Evolutionary conservation across 768 basidiomycete species (phyloP), one percentile per base, ranked within the genome.

Genomic region (Tulasnella sp.): DNA sequence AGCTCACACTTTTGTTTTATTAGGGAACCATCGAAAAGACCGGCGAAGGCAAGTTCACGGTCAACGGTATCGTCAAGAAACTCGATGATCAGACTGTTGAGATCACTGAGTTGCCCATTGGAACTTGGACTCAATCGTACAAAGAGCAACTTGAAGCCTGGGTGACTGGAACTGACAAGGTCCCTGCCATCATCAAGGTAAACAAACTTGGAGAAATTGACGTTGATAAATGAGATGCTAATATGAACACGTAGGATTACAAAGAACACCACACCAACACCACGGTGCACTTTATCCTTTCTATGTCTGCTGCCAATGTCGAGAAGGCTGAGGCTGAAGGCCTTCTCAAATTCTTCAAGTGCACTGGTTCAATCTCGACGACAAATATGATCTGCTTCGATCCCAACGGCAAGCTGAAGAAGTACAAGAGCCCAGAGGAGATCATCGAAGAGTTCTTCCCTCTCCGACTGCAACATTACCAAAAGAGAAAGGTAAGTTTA

Each of bases 361-460:
- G 96, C 55, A 78, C 78, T 12, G 66, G 74, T 41, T 86, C 91
- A 64, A 67, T 99, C 64, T 83, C 73, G 64, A 95, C 89, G 13
- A 76, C 78, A 63, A 99, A 99, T 69, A 98, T 99, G 95, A 95
- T 98, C 15, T 91, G 89, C 67, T 99, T 99, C 65, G 93, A 99
- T 66, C 76, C 86, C 54, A 85, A 92, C 15, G 83, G 88, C 58
- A 95, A 93, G 70, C 93, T 99, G 69, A 89, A 81, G 69, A 92
- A 81, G 67, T 98, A 96, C 64, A 70, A 76, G 15, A 75, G 80
- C 0, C 78, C 95, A 0, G 95, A 98, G 62, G 83, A 91, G 58
- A 87, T 99, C 47, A 65, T 98, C 39, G 80, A 87, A 56, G 92
- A 95, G 33, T 99, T 95, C 63, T 99, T 87, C 62, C 84, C 87